Base-by-base conservation (phyloP, 2,329 filamentous ascomycete genomes). In the Drechslerella dactyloides region DNA sequence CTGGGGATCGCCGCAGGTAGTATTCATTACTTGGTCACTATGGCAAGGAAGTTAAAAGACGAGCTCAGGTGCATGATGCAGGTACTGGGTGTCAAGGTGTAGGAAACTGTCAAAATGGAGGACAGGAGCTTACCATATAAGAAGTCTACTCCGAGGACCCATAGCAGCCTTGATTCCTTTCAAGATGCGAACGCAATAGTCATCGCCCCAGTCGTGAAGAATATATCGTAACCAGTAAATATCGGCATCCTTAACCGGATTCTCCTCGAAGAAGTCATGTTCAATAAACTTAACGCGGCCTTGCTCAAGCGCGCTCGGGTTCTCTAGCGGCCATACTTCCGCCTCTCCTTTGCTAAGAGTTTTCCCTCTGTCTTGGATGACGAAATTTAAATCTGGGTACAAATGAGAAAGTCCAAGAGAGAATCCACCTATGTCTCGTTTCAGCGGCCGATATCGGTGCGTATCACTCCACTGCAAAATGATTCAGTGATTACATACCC, bases 21-120 rank as follows among this genome's bases (percentile, higher is more conserved):
- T 79, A 56, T 79, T 80, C 78, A 80, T 79, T 11, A 80, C 79
- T 60, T 79, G 78, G 42, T 80, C 79, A 54, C 78, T 77, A 74
- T 56, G 54, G 59, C 27, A n/a, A 46, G 50, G 10, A 72, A 69
- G 33, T 70, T 61, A 44, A 24, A 59, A 17, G 27, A 19, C 53
- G 63, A 48, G 72, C 52, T 11, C 33, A 17, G 4, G 13, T 13
- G 13, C 40, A 60, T 37, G 69, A 23, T 50, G 40, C 40, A 44
- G 15, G 40, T 44, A 44, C 17, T 5, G 40, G 13, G 17, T 44
- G 75, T 75, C 48, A 76, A 53, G 11, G 75, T 73, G 5, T 75
- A 72, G 51, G 69, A 74, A 10, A 64, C 52, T 7, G 73, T 73
- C 2, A 73, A 70, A 72, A 77, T 75, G n/a, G 17, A 35, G 23